Evolutionary conservation across 345 rosid genomes (phyloP), one percentile per base, ranked within the genome.

Genomic region (Limnanthes douglasii): DNA sequence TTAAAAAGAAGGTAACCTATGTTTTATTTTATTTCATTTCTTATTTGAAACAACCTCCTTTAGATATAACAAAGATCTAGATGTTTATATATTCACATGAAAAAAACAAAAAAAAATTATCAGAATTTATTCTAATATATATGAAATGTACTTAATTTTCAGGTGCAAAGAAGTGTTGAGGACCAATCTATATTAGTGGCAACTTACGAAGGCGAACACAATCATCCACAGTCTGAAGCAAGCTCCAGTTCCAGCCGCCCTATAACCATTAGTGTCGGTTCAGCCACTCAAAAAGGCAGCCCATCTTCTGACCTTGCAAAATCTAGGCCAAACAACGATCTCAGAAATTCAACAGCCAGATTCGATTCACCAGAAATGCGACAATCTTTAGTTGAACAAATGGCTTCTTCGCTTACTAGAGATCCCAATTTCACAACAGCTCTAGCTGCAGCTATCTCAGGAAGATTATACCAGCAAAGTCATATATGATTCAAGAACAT

Each of bases 201-300:
- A 6, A 90, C 98, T 3, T 90, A 90, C 21, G 98, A 90, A 48
- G 98, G 98, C 11, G 98, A 80, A 54, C 98, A 90, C 64, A 90
- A 80, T 61, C 98, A 90, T 70, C 85, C 86, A 17, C 77, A 68
- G 32, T 39, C 49, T 45, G 94, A 84, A 27, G 61, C 78, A 38
- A 54, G 66, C 44, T 39, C 66, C 1, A 59, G 75, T 21, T 37
- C 72, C 14, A 72, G 43, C 66, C 70, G 73, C 9, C 34, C 51
- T 23, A 33, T 34, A 20, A 23, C 61, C 17, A 31, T 40, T 34
- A 60, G 70, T 39, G 29, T 73, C n/a, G 42, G 68, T 57, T 39
- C 76, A 5, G 34, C 80, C 34, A 48, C 76, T 7, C 42, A 43
- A 37, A 36, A 20, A 14, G 16, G 15, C 29, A 60, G 49, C 41